These are phyloP conservation scores for Henckelia pumila DNA, from an alignment of 257 asterid genomes.

Conservation along the genomic window DNA sequence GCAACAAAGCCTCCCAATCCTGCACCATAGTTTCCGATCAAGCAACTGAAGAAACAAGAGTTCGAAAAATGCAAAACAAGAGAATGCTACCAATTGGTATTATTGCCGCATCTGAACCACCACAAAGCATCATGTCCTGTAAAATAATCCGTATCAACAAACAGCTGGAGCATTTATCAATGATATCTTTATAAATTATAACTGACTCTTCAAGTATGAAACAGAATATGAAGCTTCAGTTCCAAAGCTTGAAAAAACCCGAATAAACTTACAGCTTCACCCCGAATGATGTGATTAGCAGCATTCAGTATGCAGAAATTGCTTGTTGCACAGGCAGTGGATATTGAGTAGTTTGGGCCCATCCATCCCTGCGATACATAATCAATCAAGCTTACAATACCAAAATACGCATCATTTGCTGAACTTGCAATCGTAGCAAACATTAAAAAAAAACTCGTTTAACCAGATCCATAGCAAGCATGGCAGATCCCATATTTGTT, in stretches of 20 bases:
- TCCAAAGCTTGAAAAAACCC: conserved; percentile 25
- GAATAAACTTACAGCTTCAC: conserved; percentile 83
- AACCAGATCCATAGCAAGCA: conserved; percentile 97
- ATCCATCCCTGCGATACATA: conserved; percentile 79
- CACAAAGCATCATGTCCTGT: conserved; percentile 97
- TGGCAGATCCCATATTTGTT: conserved; percentile 97
- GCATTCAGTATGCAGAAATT: conserved; percentile 93
- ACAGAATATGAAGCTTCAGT: conserved; percentile 7
- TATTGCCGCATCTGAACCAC: conserved; percentile 94
- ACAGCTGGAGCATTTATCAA: conserved; percentile 15
- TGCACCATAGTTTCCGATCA: conserved; percentile 36
- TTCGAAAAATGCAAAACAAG: conserved; percentile 20
- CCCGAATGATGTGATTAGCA: conserved; percentile 93
- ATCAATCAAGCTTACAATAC: conserved; percentile 28
- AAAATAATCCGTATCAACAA: conserved; percentile 32
- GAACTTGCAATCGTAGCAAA: neutral
- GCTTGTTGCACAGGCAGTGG: conserved; percentile 97
- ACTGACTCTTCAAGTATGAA: conserved; percentile 17
- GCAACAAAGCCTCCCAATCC: conserved; percentile 97
- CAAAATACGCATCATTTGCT: neutral
- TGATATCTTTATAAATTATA: conserved; percentile 7
- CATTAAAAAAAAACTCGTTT: conserved; percentile 5
- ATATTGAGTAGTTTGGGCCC: conserved; percentile 98
- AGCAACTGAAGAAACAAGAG: conserved; percentile 16
- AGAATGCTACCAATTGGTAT: conserved; percentile 75